A percentile compares a stretch with the other conserved stretches of the same genome.
phyloP scores from a whole-genome alignment of 1,284 basidiomycete species.

The Tilletia caries region DNA sequence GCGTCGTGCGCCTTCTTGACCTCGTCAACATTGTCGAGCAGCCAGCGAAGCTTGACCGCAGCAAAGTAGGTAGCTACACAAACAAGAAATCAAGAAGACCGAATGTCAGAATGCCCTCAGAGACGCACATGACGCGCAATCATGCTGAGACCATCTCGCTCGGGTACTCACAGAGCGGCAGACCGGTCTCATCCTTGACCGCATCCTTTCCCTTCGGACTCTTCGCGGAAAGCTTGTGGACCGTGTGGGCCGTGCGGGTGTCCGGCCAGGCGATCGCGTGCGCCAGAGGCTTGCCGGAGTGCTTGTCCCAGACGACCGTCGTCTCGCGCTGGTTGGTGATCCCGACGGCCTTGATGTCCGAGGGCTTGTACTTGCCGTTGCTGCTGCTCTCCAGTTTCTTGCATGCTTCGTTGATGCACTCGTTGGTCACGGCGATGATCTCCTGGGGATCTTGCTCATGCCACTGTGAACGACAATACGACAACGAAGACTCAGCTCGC shows the following conservation, averaged over 20 bases:
- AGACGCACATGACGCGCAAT: no score
- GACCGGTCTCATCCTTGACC: conserved; percentile 55
- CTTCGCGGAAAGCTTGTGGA: conserved; percentile 72
- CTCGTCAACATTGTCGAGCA: conserved; percentile 81
- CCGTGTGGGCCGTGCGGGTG: conserved; percentile 77
- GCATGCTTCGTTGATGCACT: conserved; percentile 66
- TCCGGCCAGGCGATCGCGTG: conserved; percentile 93
- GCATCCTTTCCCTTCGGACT: conserved; percentile 72
- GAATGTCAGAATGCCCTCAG: conserved; percentile 73
- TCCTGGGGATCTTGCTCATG: conserved; percentile 90
- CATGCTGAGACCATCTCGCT: no score
- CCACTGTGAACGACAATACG: conserved; percentile 60
- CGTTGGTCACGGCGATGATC: conserved; percentile 72
- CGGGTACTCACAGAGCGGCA: conserved; percentile 30
- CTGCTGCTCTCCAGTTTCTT: conserved; percentile 65
- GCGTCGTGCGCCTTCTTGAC: conserved; percentile 76
- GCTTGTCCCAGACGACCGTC: conserved; percentile 85
- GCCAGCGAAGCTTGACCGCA: conserved; percentile 92
- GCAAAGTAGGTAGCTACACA: conserved; percentile 77
- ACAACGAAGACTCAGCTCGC: conserved; percentile 55
- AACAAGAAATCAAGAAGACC: not conserved
- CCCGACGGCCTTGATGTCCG: conserved; percentile 86
- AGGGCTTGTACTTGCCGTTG: conserved; percentile 67
- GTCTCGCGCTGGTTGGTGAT: conserved; percentile 99
- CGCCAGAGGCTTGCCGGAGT: conserved; percentile 81